Evolutionary conservation across 345 rosid species (phyloP).

Genomic region (Draba incana): DNA sequence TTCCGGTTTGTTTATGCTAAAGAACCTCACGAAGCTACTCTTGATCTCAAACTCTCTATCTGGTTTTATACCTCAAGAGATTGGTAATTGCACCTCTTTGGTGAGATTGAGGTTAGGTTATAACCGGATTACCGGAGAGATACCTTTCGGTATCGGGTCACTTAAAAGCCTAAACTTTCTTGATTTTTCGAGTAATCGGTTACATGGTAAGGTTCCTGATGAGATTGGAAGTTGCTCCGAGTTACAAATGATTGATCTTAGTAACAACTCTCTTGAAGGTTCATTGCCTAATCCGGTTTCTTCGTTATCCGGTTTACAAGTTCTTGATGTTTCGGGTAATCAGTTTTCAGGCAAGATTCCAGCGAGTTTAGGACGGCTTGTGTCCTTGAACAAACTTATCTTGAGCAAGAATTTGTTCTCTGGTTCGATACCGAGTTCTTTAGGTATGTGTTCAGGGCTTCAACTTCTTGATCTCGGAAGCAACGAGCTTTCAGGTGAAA

Average conservation of each 20-base stretch:
- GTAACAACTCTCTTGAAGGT: constrained; percentile 72
- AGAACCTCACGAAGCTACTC: constrained; percentile 76
- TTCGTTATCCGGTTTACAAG: constrained; percentile 67
- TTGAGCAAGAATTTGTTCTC: constrained; percentile 67
- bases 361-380: constrained; percentile 71
- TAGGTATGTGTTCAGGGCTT: constrained; percentile 76
- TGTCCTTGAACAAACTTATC: constrained; percentile 68
- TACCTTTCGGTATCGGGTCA: constrained; percentile 69
- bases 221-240: constrained; percentile 73
- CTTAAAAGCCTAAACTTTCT: constrained; percentile 73
- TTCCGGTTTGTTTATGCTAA: constrained; percentile 72
- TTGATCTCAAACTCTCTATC: constrained; percentile 77
- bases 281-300: constrained; percentile 66
- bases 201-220: constrained; percentile 67
- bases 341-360: constrained; percentile 63
- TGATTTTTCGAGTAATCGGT: constrained; percentile 71
- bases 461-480: constrained; percentile 88
- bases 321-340: constrained; percentile 73
- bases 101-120: constrained; percentile 75
- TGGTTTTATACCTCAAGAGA: constrained; percentile 65
- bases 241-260: constrained; percentile 83
- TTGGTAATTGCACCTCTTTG: constrained; percentile 74
- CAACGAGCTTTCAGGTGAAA: constrained; percentile 70
- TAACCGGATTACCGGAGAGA: constrained; percentile 67
- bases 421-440: constrained; percentile 69